Base-by-base conservation (phyloP, 805 yeast genomes). In the Lachancea thermotolerans region DNA sequence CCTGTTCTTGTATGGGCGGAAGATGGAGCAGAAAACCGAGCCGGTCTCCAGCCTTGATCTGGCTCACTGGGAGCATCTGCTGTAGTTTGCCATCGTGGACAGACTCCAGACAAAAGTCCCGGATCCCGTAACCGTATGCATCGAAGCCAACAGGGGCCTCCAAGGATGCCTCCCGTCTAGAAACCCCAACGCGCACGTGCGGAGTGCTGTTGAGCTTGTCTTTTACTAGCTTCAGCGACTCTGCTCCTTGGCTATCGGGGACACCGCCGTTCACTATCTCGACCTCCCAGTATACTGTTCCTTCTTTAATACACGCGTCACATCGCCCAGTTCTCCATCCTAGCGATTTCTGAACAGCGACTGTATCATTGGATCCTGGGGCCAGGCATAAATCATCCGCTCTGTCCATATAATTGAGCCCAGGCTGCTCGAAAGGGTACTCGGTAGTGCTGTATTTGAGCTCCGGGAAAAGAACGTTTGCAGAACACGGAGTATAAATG, bases 101-200 rank as follows among this genome's bases (percentile, higher is more conserved):
- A 27, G 77, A 77, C 52, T 85, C 85, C 2, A 95, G 90, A 6
- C 74, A 72, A 32, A 75, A 73, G 65, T 91, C 97, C 48, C 97
- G 72, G 2, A 93, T 58, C 2, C 96, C 97, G 63, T 93, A 91
- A 0, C 96, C 91, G 66, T 89, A 93, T 0, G 89, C 91, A 64
- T 93, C 98, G 56, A 78, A 87, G 2, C 99, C 99, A 5, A 90
- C 93, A 0, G 99, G 98, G 0, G 95, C 95, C 54, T 91, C 97
- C 37, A 90, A 65, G 41, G 88, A 78, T 2, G 96, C 93, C 58
- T 91, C 98, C 49, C 88, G 74, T 42, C 98, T 69, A 0, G 83
- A 83, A 32, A 91, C 59, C 0, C 99, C 99, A 27, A 90, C 59
- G 27, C 99, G 67, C 1, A 93, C 88, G 61, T 90, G 91, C 1